These are phyloP conservation scores for Populus alba DNA, from an alignment of 345 rosid species.

Conservation along the genomic window DNA sequence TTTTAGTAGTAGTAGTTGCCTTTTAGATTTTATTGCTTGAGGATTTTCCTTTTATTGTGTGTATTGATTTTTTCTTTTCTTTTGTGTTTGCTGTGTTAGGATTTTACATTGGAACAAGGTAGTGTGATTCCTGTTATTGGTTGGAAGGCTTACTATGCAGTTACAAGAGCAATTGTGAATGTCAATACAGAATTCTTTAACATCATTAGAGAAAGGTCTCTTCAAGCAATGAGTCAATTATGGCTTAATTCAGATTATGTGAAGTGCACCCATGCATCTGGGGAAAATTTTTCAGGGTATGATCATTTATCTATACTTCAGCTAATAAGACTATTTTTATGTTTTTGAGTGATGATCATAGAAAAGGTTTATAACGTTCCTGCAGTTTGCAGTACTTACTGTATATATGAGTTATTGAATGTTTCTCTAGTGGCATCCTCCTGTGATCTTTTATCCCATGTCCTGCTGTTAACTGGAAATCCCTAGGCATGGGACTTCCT, in stretches of 20 bases:
- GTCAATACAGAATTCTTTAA: conserved; percentile 75
- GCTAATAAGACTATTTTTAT: neutral
- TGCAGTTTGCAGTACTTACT: neutral
- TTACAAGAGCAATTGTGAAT: conserved; percentile 84
- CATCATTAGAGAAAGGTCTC: conserved; percentile 73
- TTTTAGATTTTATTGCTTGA: neutral
- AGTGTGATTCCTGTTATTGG: conserved; percentile 74
- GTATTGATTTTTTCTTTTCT: conserved; percentile 12
- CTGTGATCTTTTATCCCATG: neutral
- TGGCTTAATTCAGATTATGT: conserved; percentile 95
- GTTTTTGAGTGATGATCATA: neutral
- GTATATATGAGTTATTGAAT: neutral
- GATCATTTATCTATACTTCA: conserved; percentile 8
- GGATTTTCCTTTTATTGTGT: neutral
- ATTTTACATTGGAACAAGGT: conserved; percentile 91
- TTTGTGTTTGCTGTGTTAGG: conserved; percentile 38
- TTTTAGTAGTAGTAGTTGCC: neutral
- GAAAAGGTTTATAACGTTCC: neutral
- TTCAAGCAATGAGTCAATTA: conserved; percentile 69
- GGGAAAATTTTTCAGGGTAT: conserved; percentile 89
- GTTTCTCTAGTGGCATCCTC: neutral
- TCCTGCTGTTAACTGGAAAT: neutral
- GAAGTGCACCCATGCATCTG: conserved; percentile 83
- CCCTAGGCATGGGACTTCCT: neutral
- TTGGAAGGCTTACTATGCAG: conserved; percentile 97